These are phyloP conservation scores for Candolleomyces eurysporus DNA, from an alignment of 768 basidiomycete genomes.

Conservation along the genomic window DNA sequence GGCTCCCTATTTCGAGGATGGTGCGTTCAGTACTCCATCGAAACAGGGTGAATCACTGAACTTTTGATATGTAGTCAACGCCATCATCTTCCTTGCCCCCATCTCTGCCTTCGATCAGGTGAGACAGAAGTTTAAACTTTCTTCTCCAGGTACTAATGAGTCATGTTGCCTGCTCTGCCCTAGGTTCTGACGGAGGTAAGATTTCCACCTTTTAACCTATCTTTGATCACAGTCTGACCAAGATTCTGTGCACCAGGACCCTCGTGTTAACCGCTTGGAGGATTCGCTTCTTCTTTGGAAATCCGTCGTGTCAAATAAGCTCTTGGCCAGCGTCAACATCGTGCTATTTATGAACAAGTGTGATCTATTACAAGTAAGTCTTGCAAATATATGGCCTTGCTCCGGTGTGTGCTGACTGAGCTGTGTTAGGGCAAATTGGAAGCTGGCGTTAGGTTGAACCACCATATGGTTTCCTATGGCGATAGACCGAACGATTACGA, in stretches of 20 bases:
- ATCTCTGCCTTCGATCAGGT: slow-evolving; percentile 86
- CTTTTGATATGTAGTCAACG: slow-evolving; percentile 55
- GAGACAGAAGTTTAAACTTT: background rate
- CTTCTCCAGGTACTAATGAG: slow-evolving; percentile 1
- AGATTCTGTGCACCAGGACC: slow-evolving; percentile 49
- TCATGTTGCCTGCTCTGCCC: slow-evolving; percentile 1
- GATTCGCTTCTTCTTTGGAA: slow-evolving; percentile 80
- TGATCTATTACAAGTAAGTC: slow-evolving; percentile 65
- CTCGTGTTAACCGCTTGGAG: slow-evolving; percentile 71
- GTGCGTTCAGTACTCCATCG: slow-evolving; percentile 35
- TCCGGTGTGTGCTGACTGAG: slow-evolving; percentile 3
- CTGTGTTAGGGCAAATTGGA: slow-evolving; percentile 63
- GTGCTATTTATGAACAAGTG: slow-evolving; percentile 83
- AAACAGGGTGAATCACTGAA: background rate
- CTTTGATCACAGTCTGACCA: background rate
- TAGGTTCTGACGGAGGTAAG: slow-evolving; percentile 68
- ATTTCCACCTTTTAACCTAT: background rate
- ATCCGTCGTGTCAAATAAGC: slow-evolving; percentile 65
- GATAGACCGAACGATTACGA: slow-evolving; percentile 80
- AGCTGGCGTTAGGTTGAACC: slow-evolving; percentile 68
- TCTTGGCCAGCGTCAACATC: slow-evolving; percentile 72
- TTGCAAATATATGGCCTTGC: slow-evolving; percentile 4
- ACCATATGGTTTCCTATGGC: slow-evolving; percentile 69
- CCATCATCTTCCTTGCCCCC: slow-evolving; percentile 86
- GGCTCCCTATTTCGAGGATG: slow-evolving; percentile 88